Conservation (phyloP, 78 protist genomes). For the Neovahlkampfia damariscottae region DNA sequence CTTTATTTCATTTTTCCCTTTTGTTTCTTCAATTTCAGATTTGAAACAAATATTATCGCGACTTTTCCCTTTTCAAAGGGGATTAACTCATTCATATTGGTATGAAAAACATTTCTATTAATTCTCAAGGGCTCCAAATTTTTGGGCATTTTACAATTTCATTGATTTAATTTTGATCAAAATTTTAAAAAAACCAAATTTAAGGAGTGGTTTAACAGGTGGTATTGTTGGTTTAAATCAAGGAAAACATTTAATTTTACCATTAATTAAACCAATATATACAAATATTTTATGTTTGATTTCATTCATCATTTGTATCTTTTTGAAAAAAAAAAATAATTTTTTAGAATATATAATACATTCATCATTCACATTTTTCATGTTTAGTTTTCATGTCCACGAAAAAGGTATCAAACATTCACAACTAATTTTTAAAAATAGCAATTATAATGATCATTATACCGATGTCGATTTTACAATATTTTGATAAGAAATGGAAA, state of each 20-base stretch:
- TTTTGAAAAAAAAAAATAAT: neutral
- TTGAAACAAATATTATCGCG: constrained; percentile 54
- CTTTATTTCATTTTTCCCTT: constrained; percentile 40
- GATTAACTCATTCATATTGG: constrained; percentile 89
- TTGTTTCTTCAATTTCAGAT: constrained; percentile 5
- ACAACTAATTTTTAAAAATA: too few species aligned
- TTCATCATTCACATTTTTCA: constrained; percentile 39
- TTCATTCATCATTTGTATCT: constrained; percentile 1
- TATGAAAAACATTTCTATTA: too few species aligned
- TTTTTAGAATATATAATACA: neutral
- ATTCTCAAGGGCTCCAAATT: constrained; percentile 93
- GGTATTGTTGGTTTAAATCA: constrained; percentile 46
- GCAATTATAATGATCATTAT: too few species aligned
- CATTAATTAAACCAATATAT: constrained; percentile 35
- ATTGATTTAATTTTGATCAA: constrained; percentile 36
- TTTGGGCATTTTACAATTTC: constrained; percentile 70
- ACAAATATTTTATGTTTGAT: constrained; percentile 23
- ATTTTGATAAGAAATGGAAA: neutral
- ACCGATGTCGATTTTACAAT: constrained; percentile 34
- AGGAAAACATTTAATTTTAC: constrained; percentile 38
- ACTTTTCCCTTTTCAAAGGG: constrained; percentile 89
- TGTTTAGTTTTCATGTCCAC: constrained; percentile 92
- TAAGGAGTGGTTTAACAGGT: constrained; percentile 25
- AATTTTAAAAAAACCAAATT: neutral
- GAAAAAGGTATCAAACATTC: constrained; percentile 91